Evolutionary conservation across 2,329 filamentous ascomycete genomes (phyloP), one percentile per base, ranked within the genome.

Genomic region (Claviceps monticola): DNA sequence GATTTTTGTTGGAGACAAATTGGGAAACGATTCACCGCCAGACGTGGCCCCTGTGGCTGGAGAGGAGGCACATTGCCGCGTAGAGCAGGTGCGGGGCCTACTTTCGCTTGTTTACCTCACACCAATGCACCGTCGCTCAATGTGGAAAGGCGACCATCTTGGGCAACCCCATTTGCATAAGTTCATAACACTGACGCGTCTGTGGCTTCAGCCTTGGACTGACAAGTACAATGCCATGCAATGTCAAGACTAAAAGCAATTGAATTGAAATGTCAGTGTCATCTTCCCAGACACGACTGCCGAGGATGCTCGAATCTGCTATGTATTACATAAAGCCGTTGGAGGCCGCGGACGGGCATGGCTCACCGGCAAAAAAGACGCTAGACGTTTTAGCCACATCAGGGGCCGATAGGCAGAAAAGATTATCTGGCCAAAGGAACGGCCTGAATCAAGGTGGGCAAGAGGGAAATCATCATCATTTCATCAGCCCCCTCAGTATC

Each of bases 31-130:
- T 61, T 62, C 61, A 62, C 61, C 61, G 61, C 61, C 57, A 60
- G 26, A 44, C 47, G 14, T 46, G 26, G 49, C 26, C 46, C 55
- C 55, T 52, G 55, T 54, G 53, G 54, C 54, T 50, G 39, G 50
- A 21, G 41, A 46, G 43, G 21, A 46, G 45, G 49, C 49, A 49
- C 29, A 29, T 49, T 41, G 46, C 49, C 26, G 39, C 16, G 4
- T 21, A 44, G n/a, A 54, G 49, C 39, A 51, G 56, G 57, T 56
- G 58, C 57, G 58, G 60, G 58, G 58, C 59, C 58, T 56, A 59
- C 57, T 62, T 57, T 65, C 62, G 58, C 56, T 65, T 69, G 66
- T 67, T 67, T 66, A 63, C 60, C 23, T 26, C 23, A 23, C 44
- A 44, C 34, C 13, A 45, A 11, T n/a, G 14, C 43, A 46, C 14